phyloP scores from a whole-genome alignment of 345 rosid genomes.

The Ceriops decandra region DNA sequence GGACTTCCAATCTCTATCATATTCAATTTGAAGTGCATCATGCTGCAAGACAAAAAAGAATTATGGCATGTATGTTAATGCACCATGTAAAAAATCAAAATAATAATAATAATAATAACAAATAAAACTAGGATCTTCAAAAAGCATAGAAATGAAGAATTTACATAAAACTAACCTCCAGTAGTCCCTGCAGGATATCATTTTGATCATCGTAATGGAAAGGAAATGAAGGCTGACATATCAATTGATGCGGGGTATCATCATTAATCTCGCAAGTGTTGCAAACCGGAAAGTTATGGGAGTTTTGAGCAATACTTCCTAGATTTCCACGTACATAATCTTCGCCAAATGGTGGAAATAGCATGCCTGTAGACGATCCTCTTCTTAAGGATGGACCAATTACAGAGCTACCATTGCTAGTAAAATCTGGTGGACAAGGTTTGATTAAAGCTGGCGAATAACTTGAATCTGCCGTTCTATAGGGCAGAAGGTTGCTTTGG shows the following conservation, averaged over 20 bases:
- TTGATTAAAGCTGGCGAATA: not conserved
- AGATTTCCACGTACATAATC: slow-evolving; percentile 1
- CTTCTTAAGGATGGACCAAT: not conserved
- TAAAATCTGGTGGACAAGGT: slow-evolving; percentile 5
- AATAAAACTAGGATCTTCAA: not conserved
- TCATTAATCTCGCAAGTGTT: not conserved
- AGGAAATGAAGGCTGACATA: slow-evolving; percentile 10
- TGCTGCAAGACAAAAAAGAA: no score
- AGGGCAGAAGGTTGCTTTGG: slow-evolving; percentile 1
- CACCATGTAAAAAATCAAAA: not conserved
- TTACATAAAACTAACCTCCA: slow-evolving; percentile 17
- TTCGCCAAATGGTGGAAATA: slow-evolving; percentile 1
- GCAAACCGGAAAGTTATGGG: not conserved
- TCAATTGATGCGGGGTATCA: slow-evolving; percentile 7
- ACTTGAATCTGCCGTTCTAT: slow-evolving; percentile 11
- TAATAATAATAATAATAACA: no score
- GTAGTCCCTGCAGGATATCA: slow-evolving; percentile 17
- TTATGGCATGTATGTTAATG: no score
- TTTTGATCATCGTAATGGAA: slow-evolving; percentile 8
- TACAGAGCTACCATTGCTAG: not conserved
- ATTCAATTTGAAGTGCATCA: no score
- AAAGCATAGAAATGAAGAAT: not conserved
- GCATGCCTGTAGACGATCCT: not conserved
- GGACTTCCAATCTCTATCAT: no score
- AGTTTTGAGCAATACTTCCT: slow-evolving; percentile 7